Evolutionary conservation across 2,329 filamentous ascomycete genomes (phyloP), one percentile per base, ranked within the genome.

Genomic region (Monilinia fructigena): DNA sequence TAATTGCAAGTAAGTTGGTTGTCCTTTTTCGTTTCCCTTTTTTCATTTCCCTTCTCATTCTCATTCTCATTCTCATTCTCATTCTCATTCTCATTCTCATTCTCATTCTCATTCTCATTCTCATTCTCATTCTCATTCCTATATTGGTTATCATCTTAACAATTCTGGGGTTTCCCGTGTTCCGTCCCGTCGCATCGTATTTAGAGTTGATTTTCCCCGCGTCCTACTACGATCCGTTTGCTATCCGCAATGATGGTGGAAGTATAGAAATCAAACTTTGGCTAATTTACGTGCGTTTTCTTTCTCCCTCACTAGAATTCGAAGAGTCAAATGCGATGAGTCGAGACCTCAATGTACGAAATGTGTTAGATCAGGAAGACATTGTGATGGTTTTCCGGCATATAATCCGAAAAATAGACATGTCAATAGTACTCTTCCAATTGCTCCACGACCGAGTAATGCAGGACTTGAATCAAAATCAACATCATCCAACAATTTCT

Each of bases 261-360:
- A 45, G 35, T 12, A 12, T 26, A 26, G 4, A 11, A 47, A 35
- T 8, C 35, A 50, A 23, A 5, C 48, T 40, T 64, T 40, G 42
- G 31, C 60, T 68, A 55, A 69, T 66, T 50, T 63, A 31, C 23
- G 40, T n/a, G 28, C n/a, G 7, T 28, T 58, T 45, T 52, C 28
- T 60, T 42, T 48, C 20, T 45, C n/a, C 40, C 67, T 23, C 14
- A 1, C 48, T 71, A 88, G 86, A 75, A 80, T 80, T 69, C 80
- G 86, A 70, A 82, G 85, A 69, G 87, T 89, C 69, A 89, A 89
- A 75, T 89, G 87, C 75, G 87, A 89, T 74, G 87, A 89, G 76
- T 79, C 77, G 69, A 83, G 86, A 65, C 87, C 87, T 10, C 78
- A 80, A 38, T 89, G 87, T 74, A 80, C 80, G 18, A 85, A 87